phyloP scores from a whole-genome alignment of 805 yeast genomes.

The Nakazawaea sp. region DNA sequence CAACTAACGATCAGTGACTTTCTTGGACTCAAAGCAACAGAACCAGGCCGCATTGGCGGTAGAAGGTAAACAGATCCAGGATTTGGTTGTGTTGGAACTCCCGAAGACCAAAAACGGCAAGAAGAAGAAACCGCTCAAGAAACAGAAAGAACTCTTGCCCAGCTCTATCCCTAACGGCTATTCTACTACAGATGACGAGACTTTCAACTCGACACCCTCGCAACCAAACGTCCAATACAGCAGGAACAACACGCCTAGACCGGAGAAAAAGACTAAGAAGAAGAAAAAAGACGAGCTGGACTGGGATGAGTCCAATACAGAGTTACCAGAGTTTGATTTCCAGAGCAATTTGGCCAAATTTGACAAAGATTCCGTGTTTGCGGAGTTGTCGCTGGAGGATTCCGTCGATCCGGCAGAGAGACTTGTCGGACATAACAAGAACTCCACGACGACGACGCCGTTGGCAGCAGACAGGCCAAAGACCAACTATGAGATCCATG shows the following conservation, averaged over 20 bases:
- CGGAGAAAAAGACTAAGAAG: constrained; percentile 1
- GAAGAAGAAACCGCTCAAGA: constrained; percentile 17
- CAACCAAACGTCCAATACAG: not conserved
- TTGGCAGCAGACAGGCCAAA: constrained; percentile 15
- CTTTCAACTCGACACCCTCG: constrained; percentile 7
- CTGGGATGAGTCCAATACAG: constrained; percentile 33
- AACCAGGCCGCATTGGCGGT: constrained; percentile 13
- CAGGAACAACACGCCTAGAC: constrained; percentile 7
- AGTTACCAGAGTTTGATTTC: constrained; percentile 70
- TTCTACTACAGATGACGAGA: not conserved
- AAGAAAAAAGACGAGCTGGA: constrained; percentile 35
- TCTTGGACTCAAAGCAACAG: not conserved
- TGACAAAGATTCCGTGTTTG: constrained; percentile 74
- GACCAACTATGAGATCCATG: constrained; percentile 58
- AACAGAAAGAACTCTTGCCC: constrained; percentile 12
- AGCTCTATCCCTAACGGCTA: no score
- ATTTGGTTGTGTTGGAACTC: constrained; percentile 50
- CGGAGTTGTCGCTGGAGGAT: constrained; percentile 64
- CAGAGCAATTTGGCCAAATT: constrained; percentile 74
- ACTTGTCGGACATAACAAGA: constrained; percentile 69
- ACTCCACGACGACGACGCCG: constrained; percentile 14
- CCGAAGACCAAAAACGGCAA: constrained; percentile 26
- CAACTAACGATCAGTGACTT: not conserved
- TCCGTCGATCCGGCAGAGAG: constrained; percentile 51
- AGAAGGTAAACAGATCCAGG: constrained; percentile 36